These are phyloP conservation scores for Fraxinus velutina DNA, from an alignment of 305 asterid species.

Conservation along the genomic window DNA sequence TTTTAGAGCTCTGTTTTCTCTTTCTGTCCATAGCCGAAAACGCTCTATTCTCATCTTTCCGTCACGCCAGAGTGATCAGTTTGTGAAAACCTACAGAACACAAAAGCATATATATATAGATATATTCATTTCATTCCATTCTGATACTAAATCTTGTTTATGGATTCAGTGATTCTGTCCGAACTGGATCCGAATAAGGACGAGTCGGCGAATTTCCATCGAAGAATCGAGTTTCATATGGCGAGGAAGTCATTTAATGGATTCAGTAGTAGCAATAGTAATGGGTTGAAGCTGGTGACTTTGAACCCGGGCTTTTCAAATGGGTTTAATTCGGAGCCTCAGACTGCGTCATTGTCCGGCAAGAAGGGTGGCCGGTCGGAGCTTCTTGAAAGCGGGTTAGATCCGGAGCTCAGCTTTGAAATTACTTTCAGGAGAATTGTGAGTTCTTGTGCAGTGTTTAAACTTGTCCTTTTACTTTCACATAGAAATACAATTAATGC, in stretches of 20 bases:
- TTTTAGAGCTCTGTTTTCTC: neutral
- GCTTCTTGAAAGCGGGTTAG: conserved; percentile 45
- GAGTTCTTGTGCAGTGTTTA: conserved; percentile 33
- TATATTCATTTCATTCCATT: neutral
- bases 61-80: neutral
- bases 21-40: neutral
- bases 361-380: conserved; percentile 34
- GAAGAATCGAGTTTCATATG: conserved; percentile 69
- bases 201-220: conserved; percentile 36
- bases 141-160: neutral
- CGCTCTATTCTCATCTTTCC: neutral
- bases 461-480: neutral
- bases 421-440: conserved; percentile 76
- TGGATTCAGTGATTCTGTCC: neutral
- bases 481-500: neutral
- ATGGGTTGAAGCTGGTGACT: conserved; percentile 74
- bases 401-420: conserved; percentile 73
- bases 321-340: conserved; percentile 29
- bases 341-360: conserved; percentile 22
- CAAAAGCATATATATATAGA: neutral
- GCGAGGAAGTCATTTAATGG: conserved; percentile 60
- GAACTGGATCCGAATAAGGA: neutral
- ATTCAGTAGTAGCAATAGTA: conserved; percentile 34
- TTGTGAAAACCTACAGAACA: neutral
- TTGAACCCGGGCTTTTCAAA: conserved; percentile 43